Conservation (phyloP, 768 basidiomycete species). For the Floccularia luteovirens region DNA sequence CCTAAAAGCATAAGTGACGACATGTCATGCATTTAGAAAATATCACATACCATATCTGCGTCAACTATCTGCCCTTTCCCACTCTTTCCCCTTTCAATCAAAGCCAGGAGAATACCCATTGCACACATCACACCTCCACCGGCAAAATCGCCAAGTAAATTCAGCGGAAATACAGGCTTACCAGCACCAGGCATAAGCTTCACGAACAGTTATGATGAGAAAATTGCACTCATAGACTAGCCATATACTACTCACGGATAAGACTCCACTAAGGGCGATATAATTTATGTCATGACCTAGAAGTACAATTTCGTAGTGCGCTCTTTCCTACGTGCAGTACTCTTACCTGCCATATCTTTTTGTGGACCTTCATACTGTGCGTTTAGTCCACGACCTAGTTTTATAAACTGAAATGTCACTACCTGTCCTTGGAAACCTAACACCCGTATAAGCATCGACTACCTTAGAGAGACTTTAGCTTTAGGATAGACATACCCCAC, state of each 20-base stretch:
- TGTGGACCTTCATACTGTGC: slow-evolving; percentile 41
- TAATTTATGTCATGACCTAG: slow-evolving; percentile 83
- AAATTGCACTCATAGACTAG: not conserved
- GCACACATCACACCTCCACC: slow-evolving; percentile 73
- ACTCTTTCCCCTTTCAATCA: slow-evolving; percentile 57
- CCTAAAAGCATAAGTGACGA: slow-evolving; percentile 41
- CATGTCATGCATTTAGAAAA: not conserved
- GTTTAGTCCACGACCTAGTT: not conserved
- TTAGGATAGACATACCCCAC: slow-evolving; percentile 44
- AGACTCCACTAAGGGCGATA: slow-evolving; percentile 67
- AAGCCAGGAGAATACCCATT: slow-evolving; percentile 65
- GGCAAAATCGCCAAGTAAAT: slow-evolving; percentile 77
- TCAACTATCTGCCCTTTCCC: slow-evolving; percentile 71
- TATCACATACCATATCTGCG: slow-evolving; percentile 57
- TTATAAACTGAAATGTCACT: slow-evolving; percentile 1
- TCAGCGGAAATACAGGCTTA: slow-evolving; percentile 67
- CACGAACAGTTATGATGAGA: not conserved
- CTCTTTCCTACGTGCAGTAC: not conserved
- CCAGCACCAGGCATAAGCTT: slow-evolving; percentile 67
- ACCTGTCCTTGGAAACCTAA: slow-evolving; percentile 61
- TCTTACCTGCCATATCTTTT: slow-evolving; percentile 69
- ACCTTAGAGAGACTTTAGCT: slow-evolving; percentile 4
- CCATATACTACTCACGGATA: slow-evolving; percentile 38
- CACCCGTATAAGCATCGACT: not conserved
- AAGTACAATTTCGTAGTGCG: slow-evolving; percentile 1